phyloP scores from a whole-genome alignment of 2,329 filamentous ascomycete genomes.

The Epichloe hybrida region DNA sequence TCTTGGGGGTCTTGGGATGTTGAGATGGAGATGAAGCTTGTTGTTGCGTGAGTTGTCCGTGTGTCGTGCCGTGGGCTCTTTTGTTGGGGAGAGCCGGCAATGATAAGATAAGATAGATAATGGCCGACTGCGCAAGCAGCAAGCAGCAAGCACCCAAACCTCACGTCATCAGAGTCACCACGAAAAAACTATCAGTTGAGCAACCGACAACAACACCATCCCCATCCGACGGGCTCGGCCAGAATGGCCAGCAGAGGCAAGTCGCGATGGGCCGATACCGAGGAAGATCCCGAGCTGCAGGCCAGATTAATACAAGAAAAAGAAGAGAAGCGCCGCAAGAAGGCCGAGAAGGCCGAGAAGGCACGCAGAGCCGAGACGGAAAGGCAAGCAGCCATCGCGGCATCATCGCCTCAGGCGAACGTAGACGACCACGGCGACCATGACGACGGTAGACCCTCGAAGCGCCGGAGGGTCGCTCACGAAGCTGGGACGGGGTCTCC shows the following conservation, averaged over 20 bases:
- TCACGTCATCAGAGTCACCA: no score
- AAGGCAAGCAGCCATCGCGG: neutral
- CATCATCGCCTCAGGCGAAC: neutral
- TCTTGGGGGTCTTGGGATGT: neutral
- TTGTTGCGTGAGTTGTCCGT: neutral
- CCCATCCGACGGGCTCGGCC: neutral
- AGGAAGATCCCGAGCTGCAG: slow-evolving; percentile 64
- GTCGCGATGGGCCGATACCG: slow-evolving; percentile 81
- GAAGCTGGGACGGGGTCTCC: slow-evolving; percentile 18
- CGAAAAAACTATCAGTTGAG: no score
- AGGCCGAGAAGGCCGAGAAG: slow-evolving; percentile 75
- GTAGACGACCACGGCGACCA: neutral
- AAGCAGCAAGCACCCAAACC: neutral
- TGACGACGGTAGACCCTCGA: slow-evolving; percentile 36
- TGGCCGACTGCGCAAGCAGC: neutral
- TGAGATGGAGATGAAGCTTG: neutral
- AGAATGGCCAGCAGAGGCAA: slow-evolving; percentile 47
- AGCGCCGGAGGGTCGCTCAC: slow-evolving; percentile 46
- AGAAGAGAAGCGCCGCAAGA: slow-evolving; percentile 75
- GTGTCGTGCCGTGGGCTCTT: neutral
- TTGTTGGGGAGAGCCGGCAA: neutral
- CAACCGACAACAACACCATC: neutral
- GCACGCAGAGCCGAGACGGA: slow-evolving; percentile 49
- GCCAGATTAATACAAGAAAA: slow-evolving; percentile 66
- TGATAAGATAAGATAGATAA: no score